Conservation (phyloP, 2,329 filamentous ascomycete species). For the Calonectria naviculata region DNA sequence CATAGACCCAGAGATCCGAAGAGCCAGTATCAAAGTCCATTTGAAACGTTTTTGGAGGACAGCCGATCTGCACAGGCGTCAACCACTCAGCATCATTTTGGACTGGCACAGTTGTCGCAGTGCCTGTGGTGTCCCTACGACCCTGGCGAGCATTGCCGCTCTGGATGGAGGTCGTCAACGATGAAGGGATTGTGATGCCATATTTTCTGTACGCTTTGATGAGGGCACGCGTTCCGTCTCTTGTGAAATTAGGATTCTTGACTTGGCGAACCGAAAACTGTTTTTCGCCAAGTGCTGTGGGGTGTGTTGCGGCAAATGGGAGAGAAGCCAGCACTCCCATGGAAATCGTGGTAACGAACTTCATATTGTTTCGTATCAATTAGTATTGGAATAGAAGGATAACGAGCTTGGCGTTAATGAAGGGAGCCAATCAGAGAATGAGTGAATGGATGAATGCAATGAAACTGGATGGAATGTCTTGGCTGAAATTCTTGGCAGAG, state of each 20-base stretch:
- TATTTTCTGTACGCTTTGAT: slow-evolving; percentile 51
- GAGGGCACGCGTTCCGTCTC: slow-evolving; percentile 47
- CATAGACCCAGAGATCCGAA: slow-evolving; percentile 61
- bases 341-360: neutral
- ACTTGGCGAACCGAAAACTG: slow-evolving; percentile 49
- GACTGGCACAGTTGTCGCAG: slow-evolving; percentile 40
- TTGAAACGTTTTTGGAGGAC: slow-evolving; percentile 54
- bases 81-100: slow-evolving; percentile 51
- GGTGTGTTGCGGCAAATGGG: neutral
- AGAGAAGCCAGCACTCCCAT: neutral
- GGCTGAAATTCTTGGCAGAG: slow-evolving; percentile 8
- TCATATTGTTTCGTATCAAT: neutral
- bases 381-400: neutral
- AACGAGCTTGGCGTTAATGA: neutral
- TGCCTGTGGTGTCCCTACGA: slow-evolving; percentile 40
- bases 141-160: slow-evolving; percentile 36
- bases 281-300: slow-evolving; percentile 8
- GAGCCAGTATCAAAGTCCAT: slow-evolving; percentile 60
- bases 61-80: slow-evolving; percentile 54
- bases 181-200: slow-evolving; percentile 44
- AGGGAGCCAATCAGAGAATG: neutral
- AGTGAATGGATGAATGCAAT: neutral
- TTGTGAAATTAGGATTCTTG: slow-evolving; percentile 48
- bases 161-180: neutral
- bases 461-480: neutral